These are phyloP conservation scores for Penicillium sclerotiorum DNA, from an alignment of 2,329 filamentous ascomycete genomes.

Conservation along the genomic window DNA sequence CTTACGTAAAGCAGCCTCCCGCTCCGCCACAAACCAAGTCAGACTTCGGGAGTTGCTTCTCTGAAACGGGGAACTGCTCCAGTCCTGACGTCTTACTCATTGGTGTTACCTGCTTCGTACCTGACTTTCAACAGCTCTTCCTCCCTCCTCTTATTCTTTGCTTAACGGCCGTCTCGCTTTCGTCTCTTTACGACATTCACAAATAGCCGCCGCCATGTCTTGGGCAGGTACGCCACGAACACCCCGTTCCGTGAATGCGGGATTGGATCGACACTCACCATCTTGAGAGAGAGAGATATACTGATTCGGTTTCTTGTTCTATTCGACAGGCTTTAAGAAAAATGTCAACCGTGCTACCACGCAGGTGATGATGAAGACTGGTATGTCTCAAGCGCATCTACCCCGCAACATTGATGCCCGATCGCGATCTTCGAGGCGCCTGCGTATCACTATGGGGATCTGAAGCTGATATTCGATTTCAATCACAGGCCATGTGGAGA, in stretches of 20 bases:
- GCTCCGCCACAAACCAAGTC: constrained; percentile 17
- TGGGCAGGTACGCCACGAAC: constrained; percentile 65
- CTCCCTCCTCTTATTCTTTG: not conserved
- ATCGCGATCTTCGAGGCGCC: not conserved
- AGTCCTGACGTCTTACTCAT: too few species aligned
- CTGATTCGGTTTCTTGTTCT: not conserved
- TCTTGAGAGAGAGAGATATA: not conserved
- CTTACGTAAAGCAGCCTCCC: constrained; percentile 2
- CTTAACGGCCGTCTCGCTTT: not conserved
- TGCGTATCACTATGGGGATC: too few species aligned
- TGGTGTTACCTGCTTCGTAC: too few species aligned
- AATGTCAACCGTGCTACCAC: constrained; percentile 98
- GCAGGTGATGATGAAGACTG: constrained; percentile 99
- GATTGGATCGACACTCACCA: not conserved
- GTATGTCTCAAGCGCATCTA: constrained; percentile 49
- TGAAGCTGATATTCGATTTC: constrained; percentile 1
- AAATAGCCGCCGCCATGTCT: constrained; percentile 58
- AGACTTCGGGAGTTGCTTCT: constrained; percentile 1
- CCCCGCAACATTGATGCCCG: constrained; percentile 20
- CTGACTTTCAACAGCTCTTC: not conserved
- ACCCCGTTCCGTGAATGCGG: not conserved
- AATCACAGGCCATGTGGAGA: constrained; percentile 82
- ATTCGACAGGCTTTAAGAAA: constrained; percentile 78
- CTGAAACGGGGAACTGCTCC: too few species aligned
- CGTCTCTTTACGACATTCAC: not conserved